Evolutionary conservation across 2,329 filamentous ascomycete genomes (phyloP), one percentile per base, ranked within the genome.

Genomic region (Botrytis paeoniae): DNA sequence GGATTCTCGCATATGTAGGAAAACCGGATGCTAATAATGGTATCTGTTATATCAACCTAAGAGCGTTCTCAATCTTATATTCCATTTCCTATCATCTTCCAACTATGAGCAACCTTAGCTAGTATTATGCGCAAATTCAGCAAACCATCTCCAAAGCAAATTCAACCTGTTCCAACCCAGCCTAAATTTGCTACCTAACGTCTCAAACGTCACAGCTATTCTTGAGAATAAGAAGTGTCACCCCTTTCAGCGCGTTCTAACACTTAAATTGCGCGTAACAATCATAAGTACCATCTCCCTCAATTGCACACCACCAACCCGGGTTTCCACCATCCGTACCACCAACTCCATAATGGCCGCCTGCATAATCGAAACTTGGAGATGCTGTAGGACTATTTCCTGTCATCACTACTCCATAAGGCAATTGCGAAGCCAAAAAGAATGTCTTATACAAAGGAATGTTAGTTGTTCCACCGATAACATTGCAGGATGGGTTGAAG

Each of bases 221-320:
- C 60, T 41, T 39, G 16, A 35, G 9, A 29, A 59, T 3, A 22
- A 32, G 29, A 14, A 43, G 10, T n/a, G n/a, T 18, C 41, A 41
- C n/a, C 9, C 57, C 25, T 48, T 48, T 41, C 41, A 69, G 7
- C 16, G 25, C 25, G 9, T 37, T n/a, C 63, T 72, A 72, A 48
- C 70, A 72, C 8, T 72, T 72, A 20, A 72, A 72, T 0, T 29
- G 22, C 9, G 70, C 70, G 61, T 69, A 72, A 5, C 70, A 72
- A 69, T 51, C 62, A 60, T 51, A 72, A 41, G 63, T 69, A 14
- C 70, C 70, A 69, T 72, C 63, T 51, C 25, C 35, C 51, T 69
- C 63, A 41, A 72, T 69, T 12, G 51, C 63, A 69, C 70, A 72
- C 70, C 70, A 72, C 70, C 70, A 72, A 29, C 70, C 70, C 32